Evolutionary conservation across 2,329 filamentous ascomycete genomes (phyloP), one percentile per base, ranked within the genome.

Genomic region (Ophiosphaerella herpotricha): DNA sequence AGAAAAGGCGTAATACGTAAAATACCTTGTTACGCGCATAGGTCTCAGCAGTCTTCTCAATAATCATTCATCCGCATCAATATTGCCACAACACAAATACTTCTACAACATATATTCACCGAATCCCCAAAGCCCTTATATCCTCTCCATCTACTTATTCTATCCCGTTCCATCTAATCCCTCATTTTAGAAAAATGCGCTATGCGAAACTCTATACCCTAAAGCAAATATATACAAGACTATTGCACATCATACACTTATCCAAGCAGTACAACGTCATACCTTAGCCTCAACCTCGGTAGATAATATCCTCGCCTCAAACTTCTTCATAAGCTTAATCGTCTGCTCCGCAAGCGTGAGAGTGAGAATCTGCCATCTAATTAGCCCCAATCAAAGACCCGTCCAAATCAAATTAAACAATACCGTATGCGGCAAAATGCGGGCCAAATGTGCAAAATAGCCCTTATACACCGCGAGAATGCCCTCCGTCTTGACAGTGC

Each of bases 381-480:
- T 14, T 6, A 38, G n/a, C 18, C 2, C 8, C 21, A 4, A 16
- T 39, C 7, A 26, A 7, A 39, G 18, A 9, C 35, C 9, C 2
- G 23, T 13, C 14, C 24, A 24, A 32, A 12, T 24, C 35, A n/a
- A 38, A 18, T 2, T 18, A 18, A 11, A 23, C 72, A 79, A 55
- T 72, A 85, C 82, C 34, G 94, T 99, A 74, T 99, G 94, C 39
- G 94, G 94, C 66, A 99, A 77, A 66, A 99, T 97, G 64, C 94
- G 82, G 29, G 94, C 91, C 60, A 99, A 78, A 77, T 99, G 94
- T 13, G 94, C 94, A 68, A 96, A 85, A 79, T 95, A 97, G 51
- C 94, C 94, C 80, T 99, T 99, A 81, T 99, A 99, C 50, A 99
- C 90, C 54, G 94, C 94, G 39, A 97, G 77, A 44, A 96, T 66